Base-by-base conservation (phyloP, 169 alveolate species). In the Perkinsus chesapeaki region DNA sequence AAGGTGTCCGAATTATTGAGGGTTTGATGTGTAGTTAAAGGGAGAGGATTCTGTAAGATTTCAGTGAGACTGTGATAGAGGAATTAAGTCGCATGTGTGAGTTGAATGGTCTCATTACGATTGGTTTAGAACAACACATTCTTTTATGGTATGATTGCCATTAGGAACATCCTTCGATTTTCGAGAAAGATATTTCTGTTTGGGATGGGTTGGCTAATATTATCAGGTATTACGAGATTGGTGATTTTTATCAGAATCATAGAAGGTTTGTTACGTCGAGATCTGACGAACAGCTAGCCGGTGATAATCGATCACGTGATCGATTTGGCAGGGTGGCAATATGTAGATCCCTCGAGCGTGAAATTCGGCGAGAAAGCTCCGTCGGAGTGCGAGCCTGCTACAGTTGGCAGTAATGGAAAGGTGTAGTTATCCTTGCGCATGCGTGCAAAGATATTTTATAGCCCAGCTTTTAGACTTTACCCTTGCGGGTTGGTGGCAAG, bases 401-500 rank as follows among this genome's bases (percentile, higher is more conserved):
- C 31, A 34, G 27, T 3, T 27, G 27, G 31, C 27, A 34, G 31
- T 0, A 34, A 23, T 5, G 82, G 82, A 23, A 60, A 60, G 82
- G 27, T 60, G 82, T 60, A 60, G 31, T 60, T n/a, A 12, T 23
- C 31, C 27, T 23, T 3, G 31, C 31, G 3, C 37, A 16, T 27
- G 23, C 31, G 31, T 27, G 82, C 0, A 20, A 34, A 16, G 82
- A 23, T 60, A 23, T 60, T 60, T n/a, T n/a, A n/a, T n/a, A n/a
- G n/a, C n/a, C 31, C 82, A 60, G 60, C 16, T 43, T 5, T 43
- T 60, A 94, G 92, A 92, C 39, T 73, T 20, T 92, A 73, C 19
- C 95, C 95, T 5, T 94, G 95, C 91, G 95, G 95, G 0, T 39
- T 92, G 73, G 95, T 93, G 73, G 94, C 95, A 19, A n/a, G 39